A percentile compares a stretch with the other conserved stretches of the same genome.
These are phyloP conservation scores for Coleophoma crateriformis DNA, from an alignment of 2,329 filamentous ascomycete genomes.

Conservation along the genomic window DNA sequence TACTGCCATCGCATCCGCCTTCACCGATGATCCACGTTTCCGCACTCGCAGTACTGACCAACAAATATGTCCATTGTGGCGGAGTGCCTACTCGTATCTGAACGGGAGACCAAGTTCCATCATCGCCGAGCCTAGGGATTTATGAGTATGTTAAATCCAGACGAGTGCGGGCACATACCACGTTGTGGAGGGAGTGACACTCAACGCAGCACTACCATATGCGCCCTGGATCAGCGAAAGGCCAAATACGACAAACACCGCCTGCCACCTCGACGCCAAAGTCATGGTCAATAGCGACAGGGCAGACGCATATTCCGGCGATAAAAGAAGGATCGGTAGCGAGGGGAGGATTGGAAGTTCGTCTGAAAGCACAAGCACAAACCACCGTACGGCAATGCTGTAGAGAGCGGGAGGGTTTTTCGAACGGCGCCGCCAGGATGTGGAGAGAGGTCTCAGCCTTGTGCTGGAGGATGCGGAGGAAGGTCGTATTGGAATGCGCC, in stretches of 20 bases:
- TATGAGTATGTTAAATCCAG: no score
- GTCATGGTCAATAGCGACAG: conserved; percentile 10
- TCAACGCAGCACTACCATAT: conserved; percentile 11
- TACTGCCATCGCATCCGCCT: conserved; percentile 42
- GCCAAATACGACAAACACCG: conserved; percentile 3
- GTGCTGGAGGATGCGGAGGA: neutral
- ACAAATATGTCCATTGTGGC: conserved; percentile 45
- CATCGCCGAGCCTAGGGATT: conserved; percentile 49
- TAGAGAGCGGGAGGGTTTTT: neutral
- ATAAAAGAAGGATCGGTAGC: neutral
- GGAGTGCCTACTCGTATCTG: conserved; percentile 52
- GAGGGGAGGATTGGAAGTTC: neutral
- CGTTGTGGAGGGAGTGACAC: conserved; percentile 19
- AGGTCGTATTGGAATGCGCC: neutral
- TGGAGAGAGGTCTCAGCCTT: neutral
- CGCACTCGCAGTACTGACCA: conserved; percentile 62
- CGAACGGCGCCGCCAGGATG: neutral
- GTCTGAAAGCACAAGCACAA: neutral
- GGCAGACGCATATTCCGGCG: conserved; percentile 4
- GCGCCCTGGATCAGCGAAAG: conserved; percentile 6
- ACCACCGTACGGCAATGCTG: neutral
- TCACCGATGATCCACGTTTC: conserved; percentile 65
- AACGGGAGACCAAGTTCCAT: conserved; percentile 70
- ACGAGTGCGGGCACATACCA: conserved; percentile 12
- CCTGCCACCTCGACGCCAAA: conserved; percentile 13